Evolutionary conservation across 768 basidiomycete genomes (phyloP), one percentile per base, ranked within the genome.

Genomic region (Suillus ampliporus): DNA sequence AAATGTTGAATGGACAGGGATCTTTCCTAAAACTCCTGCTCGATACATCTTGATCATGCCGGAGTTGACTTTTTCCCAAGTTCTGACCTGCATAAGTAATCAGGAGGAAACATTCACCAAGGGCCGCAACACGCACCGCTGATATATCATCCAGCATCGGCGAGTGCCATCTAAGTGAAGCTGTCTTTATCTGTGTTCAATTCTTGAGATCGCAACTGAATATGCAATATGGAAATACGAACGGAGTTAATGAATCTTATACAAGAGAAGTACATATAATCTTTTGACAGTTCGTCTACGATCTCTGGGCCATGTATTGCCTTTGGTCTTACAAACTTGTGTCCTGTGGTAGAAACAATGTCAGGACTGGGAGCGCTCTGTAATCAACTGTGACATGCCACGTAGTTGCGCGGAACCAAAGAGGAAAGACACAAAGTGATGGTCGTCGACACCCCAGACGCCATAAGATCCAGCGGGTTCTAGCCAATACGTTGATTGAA

Each of bases 41-140:
- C 83, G 82, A 79, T 96, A 99, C 97, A 99, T 98, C 76, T 97
- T 99, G n/a, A 92, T 83, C 94, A 99, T 97, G 4, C 97, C 97
- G 6, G 82, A 77, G 75, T 98, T 97, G 68, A 98, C 94, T 75
- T 97, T 99, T 70, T 94, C 91, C 97, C 96, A 99, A 13, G 92
- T 89, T 76, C 91, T 94, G 4, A 94, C 89, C 89, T 80, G 51
- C 34, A 60, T 13, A 23, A 19, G 52, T 19, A 44, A 44, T 40
- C 17, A 54, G n/a, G 21, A n/a, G 51, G 62, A 57, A 53, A 31
- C 13, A 48, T 54, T 47, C 28, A 17, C 19, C 34, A 48, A 31
- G 56, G 57, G 60, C 4, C 11, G 9, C 8, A 6, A 14, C 14
- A 69, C 81, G 46, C 64, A 77, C 95, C 0, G 90, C 94, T 1